Conservation (phyloP, 2,329 filamentous ascomycete genomes). For the Beauveria sp. region DNA sequence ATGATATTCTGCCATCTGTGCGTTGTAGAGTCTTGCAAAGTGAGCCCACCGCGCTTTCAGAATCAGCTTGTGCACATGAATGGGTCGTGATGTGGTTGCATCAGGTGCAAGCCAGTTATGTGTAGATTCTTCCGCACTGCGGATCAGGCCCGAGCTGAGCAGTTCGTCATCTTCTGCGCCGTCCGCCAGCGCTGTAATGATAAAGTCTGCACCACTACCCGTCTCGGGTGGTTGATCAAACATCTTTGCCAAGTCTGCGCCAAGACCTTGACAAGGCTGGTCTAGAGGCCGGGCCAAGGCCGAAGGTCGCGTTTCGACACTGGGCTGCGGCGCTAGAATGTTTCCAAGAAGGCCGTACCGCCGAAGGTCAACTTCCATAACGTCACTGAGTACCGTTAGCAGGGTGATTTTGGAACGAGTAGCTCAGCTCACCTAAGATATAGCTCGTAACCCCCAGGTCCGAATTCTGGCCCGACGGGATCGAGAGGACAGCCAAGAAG, state of each 20-base stretch:
- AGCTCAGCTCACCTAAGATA: constrained; percentile 54
- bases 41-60: constrained; percentile 94
- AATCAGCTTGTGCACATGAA: constrained; percentile 92
- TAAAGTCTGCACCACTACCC: constrained; percentile 83
- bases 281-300: constrained; percentile 40
- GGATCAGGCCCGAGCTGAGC: constrained; percentile 42
- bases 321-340: constrained; percentile 52
- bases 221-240: constrained; percentile 82
- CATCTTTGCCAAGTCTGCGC: constrained; percentile 74
- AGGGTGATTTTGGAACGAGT: background rate
- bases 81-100: constrained; percentile 66
- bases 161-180: constrained; percentile 63
- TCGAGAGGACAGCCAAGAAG: constrained; percentile 87
- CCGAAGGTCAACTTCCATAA: constrained; percentile 86
- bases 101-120: constrained; percentile 54
- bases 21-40: constrained; percentile 82
- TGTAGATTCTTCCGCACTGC: constrained; percentile 34
- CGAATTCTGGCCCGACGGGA: constrained; percentile 54
- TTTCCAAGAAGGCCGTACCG: constrained; percentile 88
- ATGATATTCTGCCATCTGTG: constrained; percentile 96
- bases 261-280: constrained; percentile 60
- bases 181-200: constrained; percentile 80
- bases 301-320: constrained; percentile 41
- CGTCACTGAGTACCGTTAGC: constrained; percentile 51
- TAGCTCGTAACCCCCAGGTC: constrained; percentile 70